Conservation (phyloP, 305 asterid species). For the Euphrasia arctica region DNA sequence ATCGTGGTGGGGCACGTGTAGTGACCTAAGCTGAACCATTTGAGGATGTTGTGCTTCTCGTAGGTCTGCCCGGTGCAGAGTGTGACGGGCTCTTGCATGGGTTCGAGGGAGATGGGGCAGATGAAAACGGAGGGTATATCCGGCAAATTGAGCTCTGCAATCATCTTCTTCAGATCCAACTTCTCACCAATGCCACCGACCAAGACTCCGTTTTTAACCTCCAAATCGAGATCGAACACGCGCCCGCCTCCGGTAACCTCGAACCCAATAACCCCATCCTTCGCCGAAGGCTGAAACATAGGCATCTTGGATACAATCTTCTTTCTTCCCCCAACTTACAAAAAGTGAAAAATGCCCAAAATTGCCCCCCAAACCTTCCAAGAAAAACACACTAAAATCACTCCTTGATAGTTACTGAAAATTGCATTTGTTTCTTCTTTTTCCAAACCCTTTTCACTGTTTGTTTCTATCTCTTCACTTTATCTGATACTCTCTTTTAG, state of each 20-base stretch:
- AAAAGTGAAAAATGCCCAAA: no score
- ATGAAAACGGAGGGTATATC: constrained; percentile 56
- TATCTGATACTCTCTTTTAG: constrained; percentile 41
- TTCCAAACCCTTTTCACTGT: neutral
- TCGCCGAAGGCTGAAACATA: constrained; percentile 46
- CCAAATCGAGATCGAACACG: constrained; percentile 45
- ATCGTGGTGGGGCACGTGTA: constrained; percentile 65
- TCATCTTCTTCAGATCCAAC: constrained; percentile 55
- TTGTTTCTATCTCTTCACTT: constrained; percentile 23
- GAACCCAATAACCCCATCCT: constrained; percentile 39
- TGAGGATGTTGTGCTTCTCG: constrained; percentile 56
- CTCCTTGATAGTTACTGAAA: no score
- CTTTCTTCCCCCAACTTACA: no score
- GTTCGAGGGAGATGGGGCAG: constrained; percentile 65
- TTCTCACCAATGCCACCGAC: constrained; percentile 34
- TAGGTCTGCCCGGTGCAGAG: constrained; percentile 72
- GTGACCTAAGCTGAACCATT: constrained; percentile 59
- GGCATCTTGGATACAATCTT: constrained; percentile 40
- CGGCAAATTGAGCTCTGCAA: constrained; percentile 43
- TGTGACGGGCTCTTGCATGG: constrained; percentile 69
- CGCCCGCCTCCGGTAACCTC: constrained; percentile 47
- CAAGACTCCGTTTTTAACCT: constrained; percentile 45
- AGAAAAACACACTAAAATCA: no score
- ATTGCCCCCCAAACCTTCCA: no score
- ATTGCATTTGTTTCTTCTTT: constrained; percentile 23